phyloP scores from a whole-genome alignment of 495 filamentous ascomycete genomes.

The Penicillium steckii region DNA sequence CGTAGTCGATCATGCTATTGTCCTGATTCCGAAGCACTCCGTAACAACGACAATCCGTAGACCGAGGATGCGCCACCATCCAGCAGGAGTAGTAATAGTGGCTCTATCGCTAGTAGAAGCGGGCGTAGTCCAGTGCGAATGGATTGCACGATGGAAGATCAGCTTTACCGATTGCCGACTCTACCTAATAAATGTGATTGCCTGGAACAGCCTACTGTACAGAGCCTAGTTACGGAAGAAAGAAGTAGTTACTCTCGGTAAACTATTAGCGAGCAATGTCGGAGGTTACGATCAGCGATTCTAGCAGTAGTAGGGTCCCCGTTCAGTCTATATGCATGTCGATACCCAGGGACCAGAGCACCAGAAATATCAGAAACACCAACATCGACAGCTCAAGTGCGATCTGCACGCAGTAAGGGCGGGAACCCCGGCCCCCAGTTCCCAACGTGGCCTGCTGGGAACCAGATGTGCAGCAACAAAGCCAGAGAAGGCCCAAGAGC shows the following conservation, averaged over 20 bases:
- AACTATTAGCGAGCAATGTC: neutral
- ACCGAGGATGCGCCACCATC: neutral
- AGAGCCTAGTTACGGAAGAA: neutral
- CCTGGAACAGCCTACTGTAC: neutral
- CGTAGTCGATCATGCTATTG: neutral
- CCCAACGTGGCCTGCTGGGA: slow-evolving; percentile 18
- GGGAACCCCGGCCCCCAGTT: slow-evolving; percentile 4
- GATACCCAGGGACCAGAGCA: too few species aligned
- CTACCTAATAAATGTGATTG: neutral
- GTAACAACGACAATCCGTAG: neutral
- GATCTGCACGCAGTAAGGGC: slow-evolving; percentile 22
- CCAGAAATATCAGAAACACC: too few species aligned
- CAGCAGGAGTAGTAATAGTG: neutral
- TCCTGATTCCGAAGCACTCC: too few species aligned
- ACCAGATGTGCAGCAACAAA: neutral
- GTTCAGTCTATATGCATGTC: too few species aligned
- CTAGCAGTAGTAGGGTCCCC: too few species aligned
- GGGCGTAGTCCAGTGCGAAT: too few species aligned
- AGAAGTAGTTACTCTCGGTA: too few species aligned
- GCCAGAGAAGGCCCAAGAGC: slow-evolving; percentile 5
- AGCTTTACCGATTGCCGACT: slow-evolving; percentile 6
- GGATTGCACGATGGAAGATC: neutral
- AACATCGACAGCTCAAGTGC: neutral
- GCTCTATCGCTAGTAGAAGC: too few species aligned
- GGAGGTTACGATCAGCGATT: neutral